These are phyloP conservation scores for Aspergillus ostianus DNA, from an alignment of 495 filamentous ascomycete genomes.

Conservation along the genomic window DNA sequence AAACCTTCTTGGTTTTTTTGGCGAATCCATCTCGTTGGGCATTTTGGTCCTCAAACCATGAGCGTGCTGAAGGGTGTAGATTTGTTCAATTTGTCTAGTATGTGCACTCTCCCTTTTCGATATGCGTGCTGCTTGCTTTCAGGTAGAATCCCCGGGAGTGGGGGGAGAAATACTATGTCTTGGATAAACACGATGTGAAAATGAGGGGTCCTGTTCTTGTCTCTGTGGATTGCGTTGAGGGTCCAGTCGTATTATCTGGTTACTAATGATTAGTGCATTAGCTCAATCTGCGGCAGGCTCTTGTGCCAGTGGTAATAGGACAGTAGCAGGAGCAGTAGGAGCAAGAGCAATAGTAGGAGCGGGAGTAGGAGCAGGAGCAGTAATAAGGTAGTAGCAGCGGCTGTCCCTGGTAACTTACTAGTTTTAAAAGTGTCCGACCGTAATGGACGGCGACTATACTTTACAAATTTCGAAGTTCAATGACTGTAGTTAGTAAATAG, in stretches of 20 bases:
- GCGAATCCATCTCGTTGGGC: not conserved
- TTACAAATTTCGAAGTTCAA: too few species aligned
- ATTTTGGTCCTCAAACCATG: not conserved
- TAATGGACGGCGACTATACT: too few species aligned
- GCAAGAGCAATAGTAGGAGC: not conserved
- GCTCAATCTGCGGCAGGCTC: not conserved
- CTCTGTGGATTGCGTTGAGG: not conserved
- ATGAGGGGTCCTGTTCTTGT: not conserved
- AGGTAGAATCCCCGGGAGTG: not conserved
- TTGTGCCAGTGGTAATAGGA: not conserved
- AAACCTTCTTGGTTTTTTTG: conserved; percentile 31
- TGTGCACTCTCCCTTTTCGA: not conserved
- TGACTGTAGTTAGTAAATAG: too few species aligned
- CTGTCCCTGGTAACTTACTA: too few species aligned
- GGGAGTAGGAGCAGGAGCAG: too few species aligned
- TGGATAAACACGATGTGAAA: not conserved
- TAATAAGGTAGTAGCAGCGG: too few species aligned
- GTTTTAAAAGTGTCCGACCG: too few species aligned
- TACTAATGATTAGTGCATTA: not conserved
- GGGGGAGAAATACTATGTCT: not conserved
- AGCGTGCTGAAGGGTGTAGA: not conserved
- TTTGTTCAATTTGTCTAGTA: not conserved
- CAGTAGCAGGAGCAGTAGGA: too few species aligned
- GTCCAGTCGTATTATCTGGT: not conserved
- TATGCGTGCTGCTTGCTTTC: not conserved